Base-by-base conservation (phyloP, 83 land plant genomes). In the Larix sibirica region DNA sequence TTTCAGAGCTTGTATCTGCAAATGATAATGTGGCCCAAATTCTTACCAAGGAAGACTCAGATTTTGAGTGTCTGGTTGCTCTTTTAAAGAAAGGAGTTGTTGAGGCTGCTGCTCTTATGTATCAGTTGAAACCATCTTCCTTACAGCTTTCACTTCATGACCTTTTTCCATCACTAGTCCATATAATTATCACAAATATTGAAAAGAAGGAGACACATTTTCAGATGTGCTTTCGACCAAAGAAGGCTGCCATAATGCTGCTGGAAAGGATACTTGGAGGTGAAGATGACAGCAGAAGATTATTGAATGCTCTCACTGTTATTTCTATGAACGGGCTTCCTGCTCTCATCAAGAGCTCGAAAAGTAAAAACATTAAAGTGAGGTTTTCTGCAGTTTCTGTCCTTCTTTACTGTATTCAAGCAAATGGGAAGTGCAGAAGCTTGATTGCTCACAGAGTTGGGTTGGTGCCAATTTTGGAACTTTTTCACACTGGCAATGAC, bases 401-500 rank as follows among this genome's bases (percentile, higher is more conserved):
- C 14, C 85, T 91, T 38, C 59, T 87, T n/a, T 82, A 82, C 42
- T 91, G 91, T 58, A 89, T 89, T 80, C 86, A 77, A 62, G 85
- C 83, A 14, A 87, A 91, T 77, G 86, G 66, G 61, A 63, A 67
- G 79, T 87, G 89, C 75, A 82, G 85, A 62, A 82, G 63, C 65
- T 75, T 83, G 82, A 84, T 91, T 78, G 90, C 89, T 62, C 70
- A 80, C 9, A 83, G 82, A 73, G 81, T 81, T 44, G 87, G 89
- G 24, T 71, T 89, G 77, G 76, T 86, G 50, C 84, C 86, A 16
- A 86, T 91, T 60, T 85, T 91, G 76, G 89, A 91, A 33, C 64
- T 91, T 64, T 84, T 91, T 82, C 88, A 91, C 77, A 75, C 78
- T 62, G 91, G 88, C 59, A 77, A 83, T 85, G 90, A 91, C 38